Evolutionary conservation across 768 basidiomycete species (phyloP).

Genomic region (Daedaleopsis sinensis): DNA sequence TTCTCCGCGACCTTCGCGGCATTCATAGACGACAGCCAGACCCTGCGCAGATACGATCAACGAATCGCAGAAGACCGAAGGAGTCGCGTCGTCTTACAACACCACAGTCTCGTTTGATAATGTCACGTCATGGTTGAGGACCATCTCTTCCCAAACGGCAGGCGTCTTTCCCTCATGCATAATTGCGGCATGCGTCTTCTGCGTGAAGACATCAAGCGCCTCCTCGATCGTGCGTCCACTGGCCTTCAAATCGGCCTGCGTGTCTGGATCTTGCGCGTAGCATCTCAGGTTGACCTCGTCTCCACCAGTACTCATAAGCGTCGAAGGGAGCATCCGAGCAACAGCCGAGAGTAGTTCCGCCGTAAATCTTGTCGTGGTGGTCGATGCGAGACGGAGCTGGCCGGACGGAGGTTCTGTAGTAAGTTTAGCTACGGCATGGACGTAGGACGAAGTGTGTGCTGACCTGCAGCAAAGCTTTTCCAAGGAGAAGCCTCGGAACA

Average conservation of each 20-base stretch:
- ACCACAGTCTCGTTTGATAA: constrained; percentile 48
- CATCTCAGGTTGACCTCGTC: constrained; percentile 47
- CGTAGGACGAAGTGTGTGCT: background rate
- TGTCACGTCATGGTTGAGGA: constrained; percentile 38
- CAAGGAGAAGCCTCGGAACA: constrained; percentile 39
- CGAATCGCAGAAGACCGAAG: constrained; percentile 8
- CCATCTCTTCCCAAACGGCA: constrained; percentile 48
- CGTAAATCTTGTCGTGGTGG: constrained; percentile 36
- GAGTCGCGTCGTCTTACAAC: constrained; percentile 42
- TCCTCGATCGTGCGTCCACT: constrained; percentile 40
- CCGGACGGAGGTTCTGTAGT: constrained; percentile 48
- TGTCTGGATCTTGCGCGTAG: constrained; percentile 40
- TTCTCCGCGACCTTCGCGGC: constrained; percentile 60
- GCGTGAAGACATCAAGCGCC: constrained; percentile 42
- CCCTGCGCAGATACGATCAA: constrained; percentile 39
- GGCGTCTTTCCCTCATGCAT: constrained; percentile 45
- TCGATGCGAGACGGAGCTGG: constrained; percentile 44
- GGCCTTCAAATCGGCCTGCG: constrained; percentile 32
- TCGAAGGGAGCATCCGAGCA: constrained; percentile 32
- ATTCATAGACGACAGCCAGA: constrained; percentile 74
- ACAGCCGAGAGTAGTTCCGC: constrained; percentile 34
- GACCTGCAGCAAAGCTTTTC: constrained; percentile 36
- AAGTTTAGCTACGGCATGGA: background rate
- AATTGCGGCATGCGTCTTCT: constrained; percentile 35
- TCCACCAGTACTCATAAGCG: constrained; percentile 46